Base-by-base conservation (phyloP, 2,329 filamentous ascomycete species). In the Neoarthrinium moseri region DNA sequence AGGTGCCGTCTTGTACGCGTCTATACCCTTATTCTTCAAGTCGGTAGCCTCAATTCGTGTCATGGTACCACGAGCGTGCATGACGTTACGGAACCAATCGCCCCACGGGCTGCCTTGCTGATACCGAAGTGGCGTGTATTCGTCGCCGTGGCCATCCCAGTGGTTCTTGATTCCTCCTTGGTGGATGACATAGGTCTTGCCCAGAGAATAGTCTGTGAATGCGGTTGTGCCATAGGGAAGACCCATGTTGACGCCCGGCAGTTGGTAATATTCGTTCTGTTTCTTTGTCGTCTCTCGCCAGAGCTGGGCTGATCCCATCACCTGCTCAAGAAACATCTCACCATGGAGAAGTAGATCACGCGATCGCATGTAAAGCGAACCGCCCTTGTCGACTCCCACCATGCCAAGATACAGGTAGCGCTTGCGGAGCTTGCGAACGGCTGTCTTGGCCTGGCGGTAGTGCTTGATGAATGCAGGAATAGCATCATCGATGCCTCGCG, bases 171-270 rank as follows among this genome's bases (percentile, higher is more conserved):
- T 34, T 26, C 33, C 27, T 5, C 22, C 46, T 11, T 12, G 13
- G 10, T 36, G 23, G 15, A 29, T 24, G 10, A 49, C 23, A n/a
- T 35, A 37, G 6, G 29, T 23, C 10, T 11, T 41, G 20, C 38
- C 21, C n/a, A 3, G 22, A 11, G 35, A 30, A 6, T 34, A 41
- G 6, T 45, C 32, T 6, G 36, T 27, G 10, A 26, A 30, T n/a
- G 39, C 15, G 4, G 10, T 13, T 8, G 21, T 11, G 15, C 45
- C 43, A n/a, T 49, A 51, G 4, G 29, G 23, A 5, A 52, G 34
- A 20, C 50, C 50, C 10, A 39, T 20, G 4, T 32, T 17, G 24
- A 44, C 43, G 5, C 50, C 50, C 7, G 50, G 50, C 5, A 52
- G 48, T 20, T 43, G 47, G 29, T 13, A 32, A 23, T 42, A 42